phyloP scores from a whole-genome alignment of 1,139 yeast genomes.

The Pneumocystis wakefieldiae region DNA sequence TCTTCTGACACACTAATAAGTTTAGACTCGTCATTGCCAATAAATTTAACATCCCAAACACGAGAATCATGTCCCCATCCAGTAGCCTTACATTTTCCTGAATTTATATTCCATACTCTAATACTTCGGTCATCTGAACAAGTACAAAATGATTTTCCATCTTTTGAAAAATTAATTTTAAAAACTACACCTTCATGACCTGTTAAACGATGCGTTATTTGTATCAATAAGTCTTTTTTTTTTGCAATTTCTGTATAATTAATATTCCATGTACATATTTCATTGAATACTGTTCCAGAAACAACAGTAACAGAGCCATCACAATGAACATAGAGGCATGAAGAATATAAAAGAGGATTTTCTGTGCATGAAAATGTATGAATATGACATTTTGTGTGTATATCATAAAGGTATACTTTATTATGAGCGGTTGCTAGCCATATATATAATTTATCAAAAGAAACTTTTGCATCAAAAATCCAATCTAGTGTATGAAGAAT shows the following conservation, averaged over 20 bases:
- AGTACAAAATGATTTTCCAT: slow-evolving; percentile 46
- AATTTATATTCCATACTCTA: slow-evolving; percentile 49
- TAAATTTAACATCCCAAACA: slow-evolving; percentile 70
- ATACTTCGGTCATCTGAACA: slow-evolving; percentile 92
- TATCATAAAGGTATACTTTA: slow-evolving; percentile 38
- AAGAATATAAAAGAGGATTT: slow-evolving; percentile 76
- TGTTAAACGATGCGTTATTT: slow-evolving; percentile 28
- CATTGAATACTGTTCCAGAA: slow-evolving; percentile 89
- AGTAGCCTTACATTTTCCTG: slow-evolving; percentile 45
- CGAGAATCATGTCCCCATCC: slow-evolving; percentile 98
- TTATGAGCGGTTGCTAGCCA: slow-evolving; percentile 72
- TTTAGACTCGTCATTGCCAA: slow-evolving; percentile 21
- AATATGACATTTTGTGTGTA: slow-evolving; percentile 23
- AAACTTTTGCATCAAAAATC: slow-evolving; percentile 50
- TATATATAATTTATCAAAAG: slow-evolving; percentile 24
- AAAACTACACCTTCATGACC: slow-evolving; percentile 88
- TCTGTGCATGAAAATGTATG: slow-evolving; percentile 44
- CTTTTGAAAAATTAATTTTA: slow-evolving; percentile 49
- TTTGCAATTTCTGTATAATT: slow-evolving; percentile 32
- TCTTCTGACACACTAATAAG: slow-evolving; percentile 74
- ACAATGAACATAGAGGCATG: slow-evolving; percentile 42
- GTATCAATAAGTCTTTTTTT: not conserved
- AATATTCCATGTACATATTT: slow-evolving; percentile 66
- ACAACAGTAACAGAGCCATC: slow-evolving; percentile 39
- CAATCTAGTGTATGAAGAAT: slow-evolving; percentile 58